A percentile compares a stretch with the other conserved stretches of the same genome.
Conservation (phyloP, 164 flowering plant species). For the Chloranthus sessilifolius region DNA sequence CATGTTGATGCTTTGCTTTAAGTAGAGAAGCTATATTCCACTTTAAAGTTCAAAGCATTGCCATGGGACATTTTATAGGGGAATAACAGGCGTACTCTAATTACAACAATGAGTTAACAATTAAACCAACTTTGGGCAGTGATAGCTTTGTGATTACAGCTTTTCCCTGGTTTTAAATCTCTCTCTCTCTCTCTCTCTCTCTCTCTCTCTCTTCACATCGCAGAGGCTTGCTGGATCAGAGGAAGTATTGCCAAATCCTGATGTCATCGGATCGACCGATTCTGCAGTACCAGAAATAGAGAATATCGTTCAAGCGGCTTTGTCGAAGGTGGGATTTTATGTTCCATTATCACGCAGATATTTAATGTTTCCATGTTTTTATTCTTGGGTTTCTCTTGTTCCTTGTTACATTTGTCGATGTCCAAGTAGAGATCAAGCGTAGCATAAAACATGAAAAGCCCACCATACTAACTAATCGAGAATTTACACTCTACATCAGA, state of each 20-base stretch:
- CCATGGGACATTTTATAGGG: too few relatives aligned
- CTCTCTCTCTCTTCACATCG: conserved; percentile 9
- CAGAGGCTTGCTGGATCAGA: conserved; percentile 85
- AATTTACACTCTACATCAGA: neutral
- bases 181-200: too few relatives aligned
- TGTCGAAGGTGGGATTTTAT: conserved; percentile 37
- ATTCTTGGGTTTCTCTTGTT: neutral
- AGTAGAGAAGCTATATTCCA: too few relatives aligned
- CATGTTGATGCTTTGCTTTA: neutral
- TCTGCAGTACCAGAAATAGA: conserved; percentile 38
- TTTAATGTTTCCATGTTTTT: neutral
- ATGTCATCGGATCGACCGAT: conserved; percentile 25
- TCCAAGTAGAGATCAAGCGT: neutral
- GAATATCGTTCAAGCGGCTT: conserved; percentile 37
- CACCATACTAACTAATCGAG: neutral
- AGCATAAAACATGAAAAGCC: neutral
- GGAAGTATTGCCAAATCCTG: conserved; percentile 57
- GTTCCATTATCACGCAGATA: neutral
- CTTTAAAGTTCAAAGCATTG: too few relatives aligned
- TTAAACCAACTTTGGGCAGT: too few relatives aligned
- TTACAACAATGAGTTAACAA: too few relatives aligned
- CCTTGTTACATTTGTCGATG: neutral
- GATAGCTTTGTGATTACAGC: too few relatives aligned
- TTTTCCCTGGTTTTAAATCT: too few relatives aligned
- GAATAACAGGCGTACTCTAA: too few relatives aligned